Evolutionary conservation across 2,329 filamentous ascomycete species (phyloP), one percentile per base, ranked within the genome.

Genomic region (Boeremia exigua): DNA sequence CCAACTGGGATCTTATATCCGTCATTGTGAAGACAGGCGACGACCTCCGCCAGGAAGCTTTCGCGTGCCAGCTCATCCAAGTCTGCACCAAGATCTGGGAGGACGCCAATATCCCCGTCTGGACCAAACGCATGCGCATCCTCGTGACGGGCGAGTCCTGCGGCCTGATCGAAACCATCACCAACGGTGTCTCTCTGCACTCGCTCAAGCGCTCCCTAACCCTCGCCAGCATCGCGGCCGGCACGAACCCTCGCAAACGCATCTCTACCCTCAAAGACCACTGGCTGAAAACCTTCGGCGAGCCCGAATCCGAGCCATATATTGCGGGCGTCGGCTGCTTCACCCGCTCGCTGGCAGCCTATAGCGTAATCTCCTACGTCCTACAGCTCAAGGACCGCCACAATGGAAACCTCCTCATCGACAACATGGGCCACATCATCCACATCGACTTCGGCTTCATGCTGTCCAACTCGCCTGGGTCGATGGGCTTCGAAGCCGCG

Each of bases 381-480:
- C 80, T 95, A 49, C 91, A 95, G 75, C 84, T 95, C 56, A 95
- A 95, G 73, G 91, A 95, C 69, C 84, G 91, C 11, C 91, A 95
- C 73, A 95, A 95, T 70, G 91, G 91, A 50, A 95, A 95, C 69
- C 89, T 95, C 12, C 82, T 95, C 56, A 89, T 95, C 67, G 91
- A 94, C 74, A 92, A 90, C 67, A 88, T 91, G 73, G 91, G 91
- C 9, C 91, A 95, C 71, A 92, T 94, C 53, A 87, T 95, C 58
- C 91, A 95, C 71, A 95, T 95, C 58, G 91, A 95, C 75, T 95
- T 95, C 74, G 91, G 91, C 51, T 95, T 95, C 73, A 94, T 95
- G 89, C 81, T 95, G 30, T 93, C 89, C 42, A 95, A 95, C 74
- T 92, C 90, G 1, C 91, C 91, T 0, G 91, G 91, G 0, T 89